Evolutionary conservation across 805 yeast species (phyloP), one percentile per base, ranked within the genome.

Genomic region (Saccharomycopsis sp.): DNA sequence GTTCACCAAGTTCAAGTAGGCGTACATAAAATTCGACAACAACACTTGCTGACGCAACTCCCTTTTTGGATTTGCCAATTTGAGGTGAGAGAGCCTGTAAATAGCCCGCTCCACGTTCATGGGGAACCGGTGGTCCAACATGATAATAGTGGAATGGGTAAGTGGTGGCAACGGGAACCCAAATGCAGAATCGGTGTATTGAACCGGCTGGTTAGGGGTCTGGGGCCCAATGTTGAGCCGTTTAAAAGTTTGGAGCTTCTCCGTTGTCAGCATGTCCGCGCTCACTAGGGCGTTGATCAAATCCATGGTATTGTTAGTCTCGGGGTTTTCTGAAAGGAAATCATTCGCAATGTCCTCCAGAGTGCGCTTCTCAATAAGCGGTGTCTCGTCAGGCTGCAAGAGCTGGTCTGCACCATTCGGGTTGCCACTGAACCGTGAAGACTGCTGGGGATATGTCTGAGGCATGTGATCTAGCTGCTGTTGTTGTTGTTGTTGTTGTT

Each of bases 71-170:
- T 92, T 94, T 19, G 97, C 95, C 49, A 92, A 68, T 59, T 92
- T 92, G 57, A 92, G 64, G 60, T 92, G 98, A 39, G 95, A 83
- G 42, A 92, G 67, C 42, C 98, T 67, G 60, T 92, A 92, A 38
- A 92, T 83, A 0, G 98, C 98, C 30, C 98, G 70, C 60, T 92
- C 98, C 33, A 92, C 94, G 59, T 89, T 96, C 34, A 92, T 77
- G 0, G 97, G 96, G 58, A 84, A 82, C 48, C 98, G 67, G 53
- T 80, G 78, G 55, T 82, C 89, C 44, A 82, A 65, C 94, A 83
- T 83, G 15, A 81, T 71, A 29, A 83, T 64, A 0, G 92, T 83
- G 1, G 89, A 79, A 21, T 69, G 71, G 0, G 89, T 78, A 13
- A 85, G 72, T 27, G 87, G 86, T 1, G 94, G 94, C 41, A 83